Evolutionary conservation across 2,329 filamentous ascomycete species (phyloP).

Genomic region (Aspergillus unguis): DNA sequence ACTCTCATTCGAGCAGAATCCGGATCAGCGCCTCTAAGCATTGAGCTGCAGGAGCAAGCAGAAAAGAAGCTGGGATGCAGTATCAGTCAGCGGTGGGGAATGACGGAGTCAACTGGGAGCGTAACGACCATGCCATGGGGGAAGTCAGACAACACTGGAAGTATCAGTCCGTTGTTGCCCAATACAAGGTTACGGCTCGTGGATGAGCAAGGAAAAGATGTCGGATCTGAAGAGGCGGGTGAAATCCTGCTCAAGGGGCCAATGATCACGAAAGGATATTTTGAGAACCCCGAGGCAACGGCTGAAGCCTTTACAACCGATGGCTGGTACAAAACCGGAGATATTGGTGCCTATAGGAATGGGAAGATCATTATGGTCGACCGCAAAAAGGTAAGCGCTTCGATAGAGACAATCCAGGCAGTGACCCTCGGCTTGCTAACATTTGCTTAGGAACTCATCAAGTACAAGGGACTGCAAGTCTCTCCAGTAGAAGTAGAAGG

Average conservation of each 20-base stretch:
- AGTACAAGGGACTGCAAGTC: constrained; percentile 19
- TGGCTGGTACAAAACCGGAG: constrained; percentile 16
- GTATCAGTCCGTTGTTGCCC: constrained; percentile 16
- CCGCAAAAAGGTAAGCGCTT: constrained; percentile 15
- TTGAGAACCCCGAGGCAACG: constrained; percentile 14
- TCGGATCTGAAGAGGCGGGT: constrained; percentile 9
- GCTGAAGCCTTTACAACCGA: constrained; percentile 10
- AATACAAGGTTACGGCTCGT: constrained; percentile 15
- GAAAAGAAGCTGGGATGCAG: constrained; percentile 47
- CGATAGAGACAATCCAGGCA: neutral
- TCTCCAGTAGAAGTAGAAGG: constrained; percentile 17
- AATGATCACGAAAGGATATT: constrained; percentile 16
- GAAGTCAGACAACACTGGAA: constrained; percentile 12
- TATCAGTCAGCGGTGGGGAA: constrained; percentile 17
- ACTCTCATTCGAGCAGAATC: constrained; percentile 47
- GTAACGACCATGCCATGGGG: constrained; percentile 18
- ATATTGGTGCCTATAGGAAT: constrained; percentile 14
- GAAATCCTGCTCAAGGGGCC: constrained; percentile 16
- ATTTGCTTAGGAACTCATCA: constrained; percentile 16
- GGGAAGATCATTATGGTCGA: constrained; percentile 15
- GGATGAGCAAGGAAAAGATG: constrained; percentile 9
- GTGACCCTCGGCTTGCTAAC: neutral
- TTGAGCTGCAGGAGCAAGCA: constrained; percentile 52
- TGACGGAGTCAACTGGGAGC: constrained; percentile 18
- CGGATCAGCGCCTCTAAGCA: constrained; percentile 57